phyloP scores from a whole-genome alignment of 2,329 filamentous ascomycete species.

The Aureobasidium sp. region DNA sequence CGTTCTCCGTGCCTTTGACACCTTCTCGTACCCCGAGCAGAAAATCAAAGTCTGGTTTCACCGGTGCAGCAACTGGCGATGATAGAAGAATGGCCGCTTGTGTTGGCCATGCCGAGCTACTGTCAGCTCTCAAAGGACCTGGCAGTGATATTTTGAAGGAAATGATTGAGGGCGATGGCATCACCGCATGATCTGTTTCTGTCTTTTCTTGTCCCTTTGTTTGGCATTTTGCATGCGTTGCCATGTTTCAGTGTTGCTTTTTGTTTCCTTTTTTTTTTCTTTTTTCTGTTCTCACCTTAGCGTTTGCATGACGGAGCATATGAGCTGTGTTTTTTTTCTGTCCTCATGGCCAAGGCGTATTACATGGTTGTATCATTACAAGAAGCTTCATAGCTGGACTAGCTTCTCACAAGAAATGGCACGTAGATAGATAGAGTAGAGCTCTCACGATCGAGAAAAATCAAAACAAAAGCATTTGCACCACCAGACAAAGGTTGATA shows the following conservation, averaged over 20 bases:
- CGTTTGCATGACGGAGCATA: constrained; percentile 1
- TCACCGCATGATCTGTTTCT: constrained; percentile 8
- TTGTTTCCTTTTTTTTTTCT: not conserved
- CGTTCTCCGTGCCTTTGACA: constrained; percentile 51
- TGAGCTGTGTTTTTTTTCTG: not conserved
- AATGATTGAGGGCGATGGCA: constrained; percentile 30
- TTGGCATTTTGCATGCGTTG: not conserved
- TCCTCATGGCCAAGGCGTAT: too few species aligned
- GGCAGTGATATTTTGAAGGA: constrained; percentile 32
- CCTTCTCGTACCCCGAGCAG: constrained; percentile 66
- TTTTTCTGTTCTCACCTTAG: not conserved
- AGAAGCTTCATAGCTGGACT: not conserved
- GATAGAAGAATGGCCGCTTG: constrained; percentile 44
- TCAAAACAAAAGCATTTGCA: not conserved
- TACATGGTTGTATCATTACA: too few species aligned
- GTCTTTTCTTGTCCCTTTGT: not conserved
- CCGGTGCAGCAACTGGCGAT: constrained; percentile 49
- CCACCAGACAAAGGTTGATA: too few species aligned
- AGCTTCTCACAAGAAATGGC: not conserved
- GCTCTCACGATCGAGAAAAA: not conserved
- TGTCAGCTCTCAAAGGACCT: constrained; percentile 28
- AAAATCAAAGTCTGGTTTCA: constrained; percentile 30
- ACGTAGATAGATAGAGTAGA: constrained; percentile 6
- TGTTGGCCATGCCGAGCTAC: constrained; percentile 31
- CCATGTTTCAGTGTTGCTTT: not conserved